Base-by-base conservation (phyloP, 768 basidiomycete genomes). In the Suillus brevipes region DNA sequence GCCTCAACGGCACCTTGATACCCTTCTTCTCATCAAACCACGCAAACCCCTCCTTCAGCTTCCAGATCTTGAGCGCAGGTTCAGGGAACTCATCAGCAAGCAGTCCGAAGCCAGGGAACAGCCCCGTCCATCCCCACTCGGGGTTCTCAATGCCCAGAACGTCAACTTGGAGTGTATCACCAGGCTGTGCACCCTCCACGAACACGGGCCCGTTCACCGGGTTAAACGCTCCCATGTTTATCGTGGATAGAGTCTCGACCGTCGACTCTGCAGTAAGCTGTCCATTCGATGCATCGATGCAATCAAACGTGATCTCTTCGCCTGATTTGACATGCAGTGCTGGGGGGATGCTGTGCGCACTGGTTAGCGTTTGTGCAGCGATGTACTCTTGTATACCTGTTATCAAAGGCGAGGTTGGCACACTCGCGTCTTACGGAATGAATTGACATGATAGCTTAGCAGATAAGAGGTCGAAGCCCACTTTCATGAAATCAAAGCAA, bases 231-330 rank as follows among this genome's bases (percentile, higher is more conserved):
- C 81, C 70, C 45, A 47, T 45, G 6, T 81, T 76, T 65, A 87
- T 73, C 2, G 79, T 71, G 16, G 73, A 66, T 42, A 88, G 68
- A 31, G 78, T 66, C 1, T 64, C 61, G 3, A 73, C 65, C 20
- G 80, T 82, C 7, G 84, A 84, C 6, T 76, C 64, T 31, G 80
- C 70, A 1, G 79, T 82, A 64, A 89, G 78, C 72, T 88, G 86
- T 1, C 85, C 86, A 67, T 87, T 87, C 31, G 86, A 87, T 2
- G 82, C 86, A 70, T 88, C 86, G n/a, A 87, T 78, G 66, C 87
- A 89, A 69, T 86, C 84, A 68, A 88, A 86, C 31, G 79, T 78
- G 65, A 89, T 77, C 5, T 78, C 82, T 4, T 84, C 83, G 18
- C 87, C 87, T 2, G 87, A 87, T 52, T 80, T 65, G 57, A 89